These are phyloP conservation scores for Ensete glaucum DNA, from an alignment of 176 grass and related monocot genomes.

Conservation along the genomic window DNA sequence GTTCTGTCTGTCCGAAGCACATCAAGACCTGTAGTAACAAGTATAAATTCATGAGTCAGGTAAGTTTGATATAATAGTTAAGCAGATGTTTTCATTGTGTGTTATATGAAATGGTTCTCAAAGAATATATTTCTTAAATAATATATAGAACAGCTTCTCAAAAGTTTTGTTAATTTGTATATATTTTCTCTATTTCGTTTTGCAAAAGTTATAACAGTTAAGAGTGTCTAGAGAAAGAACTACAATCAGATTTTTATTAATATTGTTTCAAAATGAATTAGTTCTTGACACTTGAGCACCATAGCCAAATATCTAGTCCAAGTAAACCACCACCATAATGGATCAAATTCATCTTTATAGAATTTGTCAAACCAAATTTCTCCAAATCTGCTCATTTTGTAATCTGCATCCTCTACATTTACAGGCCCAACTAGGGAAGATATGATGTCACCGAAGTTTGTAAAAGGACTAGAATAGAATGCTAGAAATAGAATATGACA, in stretches of 20 bases:
- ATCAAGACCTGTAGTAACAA: conserved; percentile 60
- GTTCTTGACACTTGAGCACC: neutral
- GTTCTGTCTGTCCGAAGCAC: conserved; percentile 84
- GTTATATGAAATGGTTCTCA: no score
- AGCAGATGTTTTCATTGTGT: neutral
- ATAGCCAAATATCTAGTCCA: neutral
- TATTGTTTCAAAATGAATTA: neutral
- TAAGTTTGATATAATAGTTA: neutral
- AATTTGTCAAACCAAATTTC: neutral
- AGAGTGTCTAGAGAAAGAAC: neutral
- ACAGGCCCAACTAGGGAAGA: neutral
- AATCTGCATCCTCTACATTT: neutral
- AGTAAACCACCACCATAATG: neutral
- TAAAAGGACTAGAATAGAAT: neutral
- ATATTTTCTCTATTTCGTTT: neutral
- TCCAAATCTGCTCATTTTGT: neutral
- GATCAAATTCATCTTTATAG: conserved; percentile 3
- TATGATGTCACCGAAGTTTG: neutral
- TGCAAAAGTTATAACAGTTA: neutral
- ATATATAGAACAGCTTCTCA: no score
- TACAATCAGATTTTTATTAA: neutral
- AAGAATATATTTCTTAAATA: no score
- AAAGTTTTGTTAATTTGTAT: no score
- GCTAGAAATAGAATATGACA: neutral
- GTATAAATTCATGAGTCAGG: neutral